Evolutionary conservation across 73 alveolate genomes (phyloP).

Genomic region (Tetrahymena malaccensis): DNA sequence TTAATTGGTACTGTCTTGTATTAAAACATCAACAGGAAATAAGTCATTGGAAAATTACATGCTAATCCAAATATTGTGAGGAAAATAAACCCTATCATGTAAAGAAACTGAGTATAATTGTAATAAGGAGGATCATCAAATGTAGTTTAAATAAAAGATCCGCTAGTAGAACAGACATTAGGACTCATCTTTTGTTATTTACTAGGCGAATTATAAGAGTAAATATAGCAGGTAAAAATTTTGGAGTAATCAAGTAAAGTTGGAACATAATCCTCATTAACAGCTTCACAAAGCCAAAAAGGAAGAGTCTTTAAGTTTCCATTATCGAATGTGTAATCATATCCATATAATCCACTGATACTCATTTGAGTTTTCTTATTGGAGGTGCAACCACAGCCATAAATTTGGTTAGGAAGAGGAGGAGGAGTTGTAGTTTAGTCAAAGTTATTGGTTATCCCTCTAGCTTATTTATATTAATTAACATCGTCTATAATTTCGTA

Average conservation of each 20-base stretch:
- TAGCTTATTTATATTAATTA: neutral
- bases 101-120: neutral
- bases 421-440: neutral
- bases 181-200: neutral
- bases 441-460: neutral
- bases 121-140: neutral
- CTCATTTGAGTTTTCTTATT: neutral
- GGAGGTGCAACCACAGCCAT: neutral
- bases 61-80: neutral
- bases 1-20: neutral
- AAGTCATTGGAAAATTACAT: neutral
- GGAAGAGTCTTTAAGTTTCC: neutral
- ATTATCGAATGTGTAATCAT: neutral
- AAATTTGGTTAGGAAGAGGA: neutral
- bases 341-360: neutral
- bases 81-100: neutral
- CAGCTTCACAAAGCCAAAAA: neutral
- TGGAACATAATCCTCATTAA: neutral
- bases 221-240: neutral
- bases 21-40: neutral
- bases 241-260: neutral
- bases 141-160: neutral
- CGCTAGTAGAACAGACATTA: neutral
- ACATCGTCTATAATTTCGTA: neutral
- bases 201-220: neutral